A percentile compares a stretch with the other conserved stretches of the same genome.
Evolutionary conservation across 768 basidiomycete species (phyloP).

Genomic region (Suillus subaureus): DNA sequence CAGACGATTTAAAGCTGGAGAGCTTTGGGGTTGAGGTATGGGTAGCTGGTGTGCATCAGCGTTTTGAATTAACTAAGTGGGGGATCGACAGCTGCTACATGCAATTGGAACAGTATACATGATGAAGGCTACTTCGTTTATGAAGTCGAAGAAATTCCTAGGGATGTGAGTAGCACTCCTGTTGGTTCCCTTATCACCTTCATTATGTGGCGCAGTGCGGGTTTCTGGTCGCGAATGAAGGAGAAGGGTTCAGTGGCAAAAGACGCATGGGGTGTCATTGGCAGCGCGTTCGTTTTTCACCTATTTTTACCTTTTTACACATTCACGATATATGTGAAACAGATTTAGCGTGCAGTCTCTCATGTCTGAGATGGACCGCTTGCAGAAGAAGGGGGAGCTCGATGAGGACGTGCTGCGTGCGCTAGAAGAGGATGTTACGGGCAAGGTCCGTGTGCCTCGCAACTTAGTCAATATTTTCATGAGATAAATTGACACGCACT

Average conservation of each 20-base stretch:
- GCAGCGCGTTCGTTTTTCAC: conserved; percentile 76
- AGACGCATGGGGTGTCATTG: conserved; percentile 96
- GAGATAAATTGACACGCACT: conserved; percentile 2
- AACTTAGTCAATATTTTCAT: neutral
- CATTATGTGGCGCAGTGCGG: conserved; percentile 52
- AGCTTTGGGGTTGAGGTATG: conserved; percentile 94
- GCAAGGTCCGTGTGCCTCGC: conserved; percentile 59
- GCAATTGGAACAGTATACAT: conserved; percentile 92
- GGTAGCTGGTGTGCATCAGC: conserved; percentile 9
- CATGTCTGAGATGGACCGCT: conserved; percentile 82
- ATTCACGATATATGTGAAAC: conserved; percentile 32
- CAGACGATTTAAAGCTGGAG: conserved; percentile 94
- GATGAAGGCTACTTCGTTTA: conserved; percentile 87
- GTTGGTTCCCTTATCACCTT: conserved; percentile 6
- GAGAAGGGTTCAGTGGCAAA: conserved; percentile 93
- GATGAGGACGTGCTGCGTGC: conserved; percentile 84
- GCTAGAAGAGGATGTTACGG: conserved; percentile 90
- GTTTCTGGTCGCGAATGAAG: conserved; percentile 92
- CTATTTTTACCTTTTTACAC: conserved; percentile 7
- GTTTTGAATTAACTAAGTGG: neutral
- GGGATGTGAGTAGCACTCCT: conserved; percentile 67
- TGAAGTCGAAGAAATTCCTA: conserved; percentile 90
- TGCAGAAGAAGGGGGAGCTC: conserved; percentile 87
- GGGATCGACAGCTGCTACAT: conserved; percentile 65
- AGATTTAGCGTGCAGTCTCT: conserved; percentile 30